Evolutionary conservation across 2,329 filamentous ascomycete species (phyloP), one percentile per base, ranked within the genome.

Genomic region (Phaeosphaeria sp.): DNA sequence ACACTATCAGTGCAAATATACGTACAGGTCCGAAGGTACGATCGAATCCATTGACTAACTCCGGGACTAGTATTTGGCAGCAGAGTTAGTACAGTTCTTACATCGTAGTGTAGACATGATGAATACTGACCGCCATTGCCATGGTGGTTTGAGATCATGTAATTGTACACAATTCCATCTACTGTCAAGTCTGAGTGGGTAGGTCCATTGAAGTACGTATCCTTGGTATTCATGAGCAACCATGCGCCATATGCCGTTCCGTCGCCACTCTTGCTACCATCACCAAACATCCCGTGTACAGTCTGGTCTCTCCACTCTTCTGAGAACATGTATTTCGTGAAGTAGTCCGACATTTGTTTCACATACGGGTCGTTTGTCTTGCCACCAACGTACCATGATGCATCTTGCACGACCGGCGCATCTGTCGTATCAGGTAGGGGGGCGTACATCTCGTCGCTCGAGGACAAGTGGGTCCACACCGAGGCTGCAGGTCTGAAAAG

Each of bases 131-230:
- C 36, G 43, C 84, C 83, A 57, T 86, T 84, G 6, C 87, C 86
- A 53, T 89, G 86, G 61, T 89, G 86, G 57, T 88, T 89, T 18
- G 66, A 69, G 6, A 71, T 66, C 51, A 70, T 57, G 65, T 89
- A 89, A 66, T 89, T 88, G 70, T 89, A 89, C 0, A 89, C 81
- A 47, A 89, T 88, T 0, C 86, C 87, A 63, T 89, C 87, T 0
- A 89, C 87, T 0, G 82, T 82, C 6, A 89, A 75, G 64, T 89
- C 87, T 0, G 86, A 88, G 70, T 89, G 86, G 2, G 86, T 74
- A 0, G 87, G 87, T 0, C 87, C 87, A 8, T 84, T 84, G 66
- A 84, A 88, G 63, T 87, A 88, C 0, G 85, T 87, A 51, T 89
- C 86, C 61, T 82, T 84, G 0, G 84, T 88, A 65, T 88, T 88